A percentile compares a stretch with the other conserved stretches of the same genome.
phyloP scores from a whole-genome alignment of 1,139 yeast species.

The Taphrina communis region DNA sequence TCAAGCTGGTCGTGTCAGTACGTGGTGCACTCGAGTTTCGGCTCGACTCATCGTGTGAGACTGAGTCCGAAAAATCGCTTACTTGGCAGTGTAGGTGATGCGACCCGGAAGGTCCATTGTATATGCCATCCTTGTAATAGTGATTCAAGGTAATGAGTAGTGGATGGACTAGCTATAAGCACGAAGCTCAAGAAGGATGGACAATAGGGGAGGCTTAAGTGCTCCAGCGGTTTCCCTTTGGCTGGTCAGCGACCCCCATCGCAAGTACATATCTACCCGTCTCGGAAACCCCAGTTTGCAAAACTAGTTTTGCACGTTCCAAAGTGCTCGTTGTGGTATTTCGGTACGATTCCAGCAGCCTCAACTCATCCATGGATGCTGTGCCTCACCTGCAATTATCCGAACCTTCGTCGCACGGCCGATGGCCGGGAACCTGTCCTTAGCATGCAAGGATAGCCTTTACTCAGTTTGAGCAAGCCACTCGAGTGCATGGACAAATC shows the following conservation, averaged over 20 bases:
- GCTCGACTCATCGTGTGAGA: neutral
- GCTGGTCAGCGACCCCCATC: conserved; percentile 17
- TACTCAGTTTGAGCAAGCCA: too few species aligned
- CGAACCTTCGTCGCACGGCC: neutral
- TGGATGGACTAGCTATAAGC: neutral
- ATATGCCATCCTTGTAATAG: conserved; percentile 5
- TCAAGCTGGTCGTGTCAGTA: conserved; percentile 13
- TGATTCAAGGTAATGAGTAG: neutral
- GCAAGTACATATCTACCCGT: conserved; percentile 20
- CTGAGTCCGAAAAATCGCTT: neutral
- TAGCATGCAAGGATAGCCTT: too few species aligned
- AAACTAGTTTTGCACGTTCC: conserved; percentile 11
- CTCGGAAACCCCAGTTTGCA: conserved; percentile 14
- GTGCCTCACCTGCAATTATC: neutral
- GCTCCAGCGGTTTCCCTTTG: conserved; percentile 8
- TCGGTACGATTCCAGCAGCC: too few species aligned
- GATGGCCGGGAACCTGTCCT: neutral
- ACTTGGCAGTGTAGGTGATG: conserved; percentile 29
- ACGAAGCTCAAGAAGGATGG: conserved; percentile 4
- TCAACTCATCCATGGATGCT: too few species aligned
- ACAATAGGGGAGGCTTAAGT: conserved; percentile 17
- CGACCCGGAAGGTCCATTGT: conserved; percentile 31
- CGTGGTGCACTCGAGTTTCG: neutral
- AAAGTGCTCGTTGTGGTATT: too few species aligned
- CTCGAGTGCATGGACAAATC: too few species aligned